Evolutionary conservation across 257 asterid genomes (phyloP).

Genomic region (Galeopsis tetrahit): DNA sequence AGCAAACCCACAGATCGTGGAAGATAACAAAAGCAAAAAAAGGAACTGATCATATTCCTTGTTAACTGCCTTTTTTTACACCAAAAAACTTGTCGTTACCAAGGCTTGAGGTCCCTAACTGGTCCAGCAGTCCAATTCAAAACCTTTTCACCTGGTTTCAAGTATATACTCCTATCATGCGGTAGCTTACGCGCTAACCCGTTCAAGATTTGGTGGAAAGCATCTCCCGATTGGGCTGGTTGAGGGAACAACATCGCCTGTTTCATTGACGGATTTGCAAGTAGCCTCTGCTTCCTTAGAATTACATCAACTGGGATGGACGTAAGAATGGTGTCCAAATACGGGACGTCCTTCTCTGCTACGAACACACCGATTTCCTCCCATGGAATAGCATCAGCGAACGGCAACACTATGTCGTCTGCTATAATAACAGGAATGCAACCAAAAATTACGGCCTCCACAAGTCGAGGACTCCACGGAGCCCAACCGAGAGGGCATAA

Average conservation of each 20-base stretch:
- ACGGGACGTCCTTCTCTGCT: slow-evolving; percentile 55
- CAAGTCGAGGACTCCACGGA: slow-evolving; percentile 88
- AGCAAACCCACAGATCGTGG: background rate
- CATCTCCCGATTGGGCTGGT: slow-evolving; percentile 78
- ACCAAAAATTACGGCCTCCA: slow-evolving; percentile 84
- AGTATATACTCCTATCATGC: slow-evolving; percentile 38
- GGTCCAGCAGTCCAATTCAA: slow-evolving; percentile 64
- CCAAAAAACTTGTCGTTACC: slow-evolving; percentile 39
- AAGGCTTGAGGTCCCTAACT: slow-evolving; percentile 66
- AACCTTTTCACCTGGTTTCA: slow-evolving; percentile 43
- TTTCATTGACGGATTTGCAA: slow-evolving; percentile 60
- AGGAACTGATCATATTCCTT: slow-evolving; percentile 4
- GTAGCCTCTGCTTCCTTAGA: slow-evolving; percentile 71
- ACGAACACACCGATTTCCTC: slow-evolving; percentile 56
- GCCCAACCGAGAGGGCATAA: slow-evolving; percentile 95
- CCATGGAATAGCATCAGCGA: slow-evolving; percentile 69
- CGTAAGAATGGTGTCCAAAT: slow-evolving; percentile 59
- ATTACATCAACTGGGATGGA: slow-evolving; percentile 51
- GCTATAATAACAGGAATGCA: slow-evolving; percentile 89
- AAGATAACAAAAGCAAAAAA: background rate
- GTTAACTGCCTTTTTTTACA: background rate
- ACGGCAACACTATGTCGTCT: slow-evolving; percentile 81
- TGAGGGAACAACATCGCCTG: slow-evolving; percentile 64
- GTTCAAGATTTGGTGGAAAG: slow-evolving; percentile 76
- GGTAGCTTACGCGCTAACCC: slow-evolving; percentile 71